Base-by-base conservation (phyloP, 129 eudicot species). In the Lonicera japonica region DNA sequence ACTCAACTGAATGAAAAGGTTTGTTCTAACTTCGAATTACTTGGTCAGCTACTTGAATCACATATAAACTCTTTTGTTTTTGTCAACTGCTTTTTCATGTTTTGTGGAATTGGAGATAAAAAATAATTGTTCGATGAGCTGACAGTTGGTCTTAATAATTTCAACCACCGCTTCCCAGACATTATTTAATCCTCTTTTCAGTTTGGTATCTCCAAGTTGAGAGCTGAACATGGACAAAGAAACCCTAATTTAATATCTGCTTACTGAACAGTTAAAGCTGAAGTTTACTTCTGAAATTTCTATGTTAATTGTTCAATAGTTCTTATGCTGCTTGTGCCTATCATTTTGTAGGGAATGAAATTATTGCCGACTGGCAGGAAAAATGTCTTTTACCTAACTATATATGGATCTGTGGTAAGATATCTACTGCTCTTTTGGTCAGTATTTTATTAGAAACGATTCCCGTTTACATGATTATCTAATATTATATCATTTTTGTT, bases 321-420 rank as follows among this genome's bases (percentile, higher is more conserved):
- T 50, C 55, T 50, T 16, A 9, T 48, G 22, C 21, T 52, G 11
- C 9, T 45, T 61, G 41, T 60, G 41, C 24, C 19, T 29, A 29
- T 45, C 16, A 54, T 45, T 36, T 58, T 78, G 70, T 70, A 87
- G 98, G 98, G 96, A 54, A 91, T 91, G 98, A 91, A 88, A 64
- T 68, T 91, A 68, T 66, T 91, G 76, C 98, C 98, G 40, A 82
- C 90, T 68, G 98, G 98, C 71, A 77, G 98, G 71, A 91, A 91
- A 80, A 91, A 62, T 78, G 72, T 79, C 58, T 79, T 91, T 25
- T 91, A 87, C 76, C 68, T 86, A 54, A 75, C 84, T 25, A 62
- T 91, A 47, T 86, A 85, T 71, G 83, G 90, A 60, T 75, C 91
- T 58, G 73, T 83, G 70, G 95, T 86, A 51, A 78, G 91, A 70